A percentile compares a stretch with the other conserved stretches of the same genome.
Conservation (phyloP, 1,284 basidiomycete species). For the Irpex sp. region DNA sequence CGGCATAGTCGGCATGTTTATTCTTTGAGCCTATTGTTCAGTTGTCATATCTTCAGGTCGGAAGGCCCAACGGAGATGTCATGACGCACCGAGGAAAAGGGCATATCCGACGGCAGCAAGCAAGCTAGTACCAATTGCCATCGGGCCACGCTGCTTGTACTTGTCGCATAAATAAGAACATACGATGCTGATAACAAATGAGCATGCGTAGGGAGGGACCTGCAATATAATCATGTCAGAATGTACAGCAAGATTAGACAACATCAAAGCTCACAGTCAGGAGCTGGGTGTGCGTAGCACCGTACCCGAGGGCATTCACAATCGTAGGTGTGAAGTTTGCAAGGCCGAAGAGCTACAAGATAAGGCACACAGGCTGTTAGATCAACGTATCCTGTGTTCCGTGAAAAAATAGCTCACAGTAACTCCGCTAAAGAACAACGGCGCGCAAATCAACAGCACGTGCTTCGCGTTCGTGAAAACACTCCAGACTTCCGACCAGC, state of each 20-base stretch:
- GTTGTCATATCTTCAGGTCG: no score
- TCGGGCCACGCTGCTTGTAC: slow-evolving; percentile 1
- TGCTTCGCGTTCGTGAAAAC: not conserved
- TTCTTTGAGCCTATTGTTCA: not conserved
- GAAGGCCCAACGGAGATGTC: no score
- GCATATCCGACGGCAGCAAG: slow-evolving; percentile 3
- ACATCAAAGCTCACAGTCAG: not conserved
- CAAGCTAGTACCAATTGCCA: not conserved
- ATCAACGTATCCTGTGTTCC: not conserved
- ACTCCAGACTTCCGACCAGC: not conserved
- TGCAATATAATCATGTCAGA: not conserved
- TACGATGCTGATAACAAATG: not conserved
- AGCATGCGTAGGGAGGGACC: slow-evolving; percentile 1
- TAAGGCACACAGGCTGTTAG: not conserved
- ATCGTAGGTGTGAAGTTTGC: not conserved
- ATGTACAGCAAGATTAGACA: not conserved
- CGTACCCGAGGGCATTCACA: not conserved
- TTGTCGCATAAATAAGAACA: not conserved
- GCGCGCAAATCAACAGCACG: not conserved
- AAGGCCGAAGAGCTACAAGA: not conserved
- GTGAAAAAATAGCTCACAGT: not conserved
- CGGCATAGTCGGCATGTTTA: not conserved
- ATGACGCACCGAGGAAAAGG: not conserved
- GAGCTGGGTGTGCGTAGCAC: not conserved
- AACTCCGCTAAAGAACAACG: not conserved